Evolutionary conservation across 1,284 basidiomycete genomes (phyloP), one percentile per base, ranked within the genome.

Genomic region (Neolentinus lepideus): DNA sequence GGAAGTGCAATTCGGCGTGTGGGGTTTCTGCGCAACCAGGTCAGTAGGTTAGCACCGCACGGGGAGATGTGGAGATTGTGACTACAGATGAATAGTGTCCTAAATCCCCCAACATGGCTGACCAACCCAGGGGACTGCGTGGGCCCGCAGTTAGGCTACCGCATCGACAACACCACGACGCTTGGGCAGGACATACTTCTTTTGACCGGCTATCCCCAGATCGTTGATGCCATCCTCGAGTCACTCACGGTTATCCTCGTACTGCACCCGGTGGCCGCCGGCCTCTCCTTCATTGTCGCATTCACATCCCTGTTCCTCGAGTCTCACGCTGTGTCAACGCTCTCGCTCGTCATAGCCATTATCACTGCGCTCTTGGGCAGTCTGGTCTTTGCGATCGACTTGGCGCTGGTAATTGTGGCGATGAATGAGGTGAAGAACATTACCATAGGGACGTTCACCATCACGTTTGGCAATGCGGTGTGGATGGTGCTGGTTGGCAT

Each of bases 21-120:
- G 87, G 87, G 88, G 88, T 1, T 72, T 84, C 45, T 90, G 88
- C 68, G 80, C 81, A 1, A 73, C 70, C 10, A 79, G 77, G 84
- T 79, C 46, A 46, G 65, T 59, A 31, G 19, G 2, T 52, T 26
- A 19, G 21, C 31, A 3, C 14, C 16, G 4, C 6, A 16, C 38
- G 16, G 19, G 19, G 29, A 47, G 26, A 56, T 22, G 9, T 47
- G 50, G 19, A 19, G 43, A 19, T 46, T 4, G 24, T 24, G 43
- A 25, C 27, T 24, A 24, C 11, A 21, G 24, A 25, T 24, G 16
- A 54, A 22, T 60, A 76, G 74, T 61, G 66, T 61, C 26, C 56
- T 72, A 16, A 59, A 71, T 51, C 52, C 54, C 10, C 66, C 67
- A 0, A 65, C 65, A 2, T 25, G 66, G 9, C 63, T 71, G 53